Evolutionary conservation across 2,329 filamentous ascomycete species (phyloP).

Genomic region (Boeremia lycopersici): DNA sequence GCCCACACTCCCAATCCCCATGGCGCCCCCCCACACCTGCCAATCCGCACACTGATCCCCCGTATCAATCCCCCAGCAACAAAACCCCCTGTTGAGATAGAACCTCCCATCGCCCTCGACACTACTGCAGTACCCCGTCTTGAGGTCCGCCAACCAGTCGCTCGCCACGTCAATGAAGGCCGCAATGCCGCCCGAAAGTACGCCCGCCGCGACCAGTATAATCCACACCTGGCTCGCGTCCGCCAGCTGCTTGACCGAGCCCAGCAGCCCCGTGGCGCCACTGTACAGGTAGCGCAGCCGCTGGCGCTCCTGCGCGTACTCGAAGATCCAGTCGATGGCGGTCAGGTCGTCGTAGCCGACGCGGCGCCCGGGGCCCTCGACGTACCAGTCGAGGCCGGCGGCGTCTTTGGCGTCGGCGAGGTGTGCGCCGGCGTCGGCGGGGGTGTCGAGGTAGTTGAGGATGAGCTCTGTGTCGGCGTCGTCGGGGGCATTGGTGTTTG

Average conservation of each 20-base stretch:
- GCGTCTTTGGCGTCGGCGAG: conserved; percentile 53
- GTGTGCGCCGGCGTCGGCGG: conserved; percentile 46
- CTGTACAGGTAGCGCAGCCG: conserved; percentile 78
- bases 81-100: conserved; percentile 89
- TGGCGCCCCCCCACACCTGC: conserved; percentile 79
- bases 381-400: conserved; percentile 75
- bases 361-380: conserved; percentile 84
- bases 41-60: conserved; percentile 83
- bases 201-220: conserved; percentile 81
- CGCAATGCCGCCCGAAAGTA: conserved; percentile 82
- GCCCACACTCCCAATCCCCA: conserved; percentile 68
- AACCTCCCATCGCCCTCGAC: conserved; percentile 81
- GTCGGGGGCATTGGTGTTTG: conserved; percentile 27
- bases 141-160: conserved; percentile 92
- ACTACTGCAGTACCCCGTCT: conserved; percentile 83
- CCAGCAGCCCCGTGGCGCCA: conserved; percentile 71
- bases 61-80: conserved; percentile 84
- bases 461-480: conserved; percentile 48
- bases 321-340: conserved; percentile 99
- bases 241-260: conserved; percentile 72
- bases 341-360: conserved; percentile 96
- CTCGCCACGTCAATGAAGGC: conserved; percentile 88
- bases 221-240: conserved; percentile 94
- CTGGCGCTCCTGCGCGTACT: conserved; percentile 95
- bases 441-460: conserved; percentile 50